Conservation (phyloP, 352 stramenopile species). For the Globisporangium paddicum region DNA sequence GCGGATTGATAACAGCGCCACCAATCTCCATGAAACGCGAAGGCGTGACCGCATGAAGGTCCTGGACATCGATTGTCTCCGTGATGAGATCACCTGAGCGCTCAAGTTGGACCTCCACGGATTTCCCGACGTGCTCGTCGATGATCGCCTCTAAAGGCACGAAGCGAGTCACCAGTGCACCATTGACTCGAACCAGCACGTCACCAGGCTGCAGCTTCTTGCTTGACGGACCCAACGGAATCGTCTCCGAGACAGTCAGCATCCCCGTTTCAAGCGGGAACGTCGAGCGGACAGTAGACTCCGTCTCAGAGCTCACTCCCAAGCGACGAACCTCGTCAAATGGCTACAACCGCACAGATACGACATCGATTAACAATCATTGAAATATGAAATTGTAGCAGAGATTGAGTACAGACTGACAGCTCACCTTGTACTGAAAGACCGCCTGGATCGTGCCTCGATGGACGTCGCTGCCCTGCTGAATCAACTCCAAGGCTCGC, state of each 20-base stretch:
- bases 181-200: conserved; percentile 84
- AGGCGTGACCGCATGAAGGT: conserved; percentile 83
- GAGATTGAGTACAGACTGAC: too few species aligned
- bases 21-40: conserved; percentile 86
- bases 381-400: too few species aligned
- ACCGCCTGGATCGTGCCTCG: conserved; percentile 88
- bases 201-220: conserved; percentile 86
- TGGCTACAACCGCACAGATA: conserved; percentile 25
- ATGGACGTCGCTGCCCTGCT: conserved; percentile 58
- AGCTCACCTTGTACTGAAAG: conserved; percentile 79
- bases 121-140: conserved; percentile 68
- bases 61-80: conserved; percentile 64
- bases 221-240: conserved; percentile 72
- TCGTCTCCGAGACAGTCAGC: conserved; percentile 85
- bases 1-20: conserved; percentile 81
- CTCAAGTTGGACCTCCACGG: conserved; percentile 78
- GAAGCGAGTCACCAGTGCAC: conserved; percentile 80
- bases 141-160: conserved; percentile 80
- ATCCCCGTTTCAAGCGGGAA: conserved; percentile 88
- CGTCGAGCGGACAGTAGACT: conserved; percentile 66
- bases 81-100: conserved; percentile 67
- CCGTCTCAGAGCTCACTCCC: conserved; percentile 70
- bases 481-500: conserved; percentile 79
- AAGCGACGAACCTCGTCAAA: conserved; percentile 89
- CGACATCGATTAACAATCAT: neutral